A percentile compares a stretch with the other conserved stretches of the same genome.
These are phyloP conservation scores for Moniliophthora roreri DNA, from an alignment of 1,284 basidiomycete genomes.

Conservation along the genomic window DNA sequence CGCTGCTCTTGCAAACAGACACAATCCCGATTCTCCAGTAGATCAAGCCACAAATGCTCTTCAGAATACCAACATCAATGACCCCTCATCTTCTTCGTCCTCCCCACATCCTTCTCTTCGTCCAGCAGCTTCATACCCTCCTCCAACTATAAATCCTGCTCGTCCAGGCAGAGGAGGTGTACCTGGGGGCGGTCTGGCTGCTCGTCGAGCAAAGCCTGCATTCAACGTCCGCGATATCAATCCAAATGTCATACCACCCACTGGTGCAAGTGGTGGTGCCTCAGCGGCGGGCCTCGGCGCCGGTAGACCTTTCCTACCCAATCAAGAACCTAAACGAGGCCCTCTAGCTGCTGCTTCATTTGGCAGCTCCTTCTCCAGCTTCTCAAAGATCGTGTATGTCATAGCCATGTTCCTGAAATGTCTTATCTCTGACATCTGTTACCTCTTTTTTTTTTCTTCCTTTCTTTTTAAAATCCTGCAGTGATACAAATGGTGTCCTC, in stretches of 20 bases:
- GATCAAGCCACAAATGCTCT: conserved; percentile 4
- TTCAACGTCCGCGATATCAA: conserved; percentile 68
- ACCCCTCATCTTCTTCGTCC: conserved; percentile 21
- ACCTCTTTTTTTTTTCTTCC: conserved; percentile 16
- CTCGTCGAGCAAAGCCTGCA: conserved; percentile 54
- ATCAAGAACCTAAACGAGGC: conserved; percentile 42
- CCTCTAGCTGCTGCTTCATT: conserved; percentile 29
- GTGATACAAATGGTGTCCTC: conserved; percentile 92
- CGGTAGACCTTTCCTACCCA: conserved; percentile 53
- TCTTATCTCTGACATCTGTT: too few species aligned
- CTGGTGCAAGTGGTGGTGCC: conserved; percentile 44
- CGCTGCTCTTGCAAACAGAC: conserved; percentile 64
- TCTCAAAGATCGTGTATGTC: conserved; percentile 90
- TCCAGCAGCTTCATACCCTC: conserved; percentile 28
- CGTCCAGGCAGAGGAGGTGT: conserved; percentile 28
- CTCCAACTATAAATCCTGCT: conserved; percentile 18
- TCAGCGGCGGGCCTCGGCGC: conserved; percentile 68
- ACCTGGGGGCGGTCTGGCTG: conserved; percentile 38
- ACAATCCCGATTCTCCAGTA: conserved; percentile 6
- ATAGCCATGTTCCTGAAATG: conserved; percentile 7
- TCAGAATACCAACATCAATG: conserved; percentile 11
- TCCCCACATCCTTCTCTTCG: conserved; percentile 27
- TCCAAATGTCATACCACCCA: conserved; percentile 33
- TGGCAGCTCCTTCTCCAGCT: conserved; percentile 87
- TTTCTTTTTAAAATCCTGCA: conserved; percentile 28